Conservation (phyloP, 148 eudicot species). For the Rhododendron molle region DNA sequence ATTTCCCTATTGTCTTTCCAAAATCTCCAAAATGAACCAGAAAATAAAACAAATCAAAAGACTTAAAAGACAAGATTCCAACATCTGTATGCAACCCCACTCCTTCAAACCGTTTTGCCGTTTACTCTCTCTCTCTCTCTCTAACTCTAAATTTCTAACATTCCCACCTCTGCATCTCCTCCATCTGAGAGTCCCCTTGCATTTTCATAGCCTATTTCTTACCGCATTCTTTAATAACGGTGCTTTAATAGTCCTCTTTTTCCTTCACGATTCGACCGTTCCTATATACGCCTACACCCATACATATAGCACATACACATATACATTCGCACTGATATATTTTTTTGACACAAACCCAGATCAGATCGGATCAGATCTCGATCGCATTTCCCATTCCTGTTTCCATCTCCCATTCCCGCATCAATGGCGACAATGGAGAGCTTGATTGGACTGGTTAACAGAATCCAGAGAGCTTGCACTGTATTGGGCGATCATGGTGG, state of each 20-base stretch:
- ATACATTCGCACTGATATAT: neutral
- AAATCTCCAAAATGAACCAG: neutral
- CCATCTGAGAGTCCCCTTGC: neutral
- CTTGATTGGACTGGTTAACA: constrained; percentile 79
- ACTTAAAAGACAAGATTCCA: neutral
- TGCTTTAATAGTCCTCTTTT: neutral
- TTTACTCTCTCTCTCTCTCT: neutral
- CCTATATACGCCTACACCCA: neutral
- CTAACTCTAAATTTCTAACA: neutral
- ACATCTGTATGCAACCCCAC: neutral
- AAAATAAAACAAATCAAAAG: neutral
- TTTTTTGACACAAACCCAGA: constrained; percentile 7
- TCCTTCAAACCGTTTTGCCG: neutral
- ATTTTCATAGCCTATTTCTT: neutral
- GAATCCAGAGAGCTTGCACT: constrained; percentile 82
- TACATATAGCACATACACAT: neutral
- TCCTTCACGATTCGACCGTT: neutral
- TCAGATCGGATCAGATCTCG: constrained; percentile 4
- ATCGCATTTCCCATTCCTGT: neutral
- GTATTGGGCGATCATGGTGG: constrained; percentile 94
- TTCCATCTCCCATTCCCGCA: too few species aligned
- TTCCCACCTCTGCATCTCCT: constrained; percentile 1
- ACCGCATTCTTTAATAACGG: neutral
- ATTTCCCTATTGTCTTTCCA: neutral
- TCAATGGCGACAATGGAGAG: constrained; percentile 86